Evolutionary conservation across 345 rosid genomes (phyloP).

Genomic region (Diplotaxis tenuifolia): DNA sequence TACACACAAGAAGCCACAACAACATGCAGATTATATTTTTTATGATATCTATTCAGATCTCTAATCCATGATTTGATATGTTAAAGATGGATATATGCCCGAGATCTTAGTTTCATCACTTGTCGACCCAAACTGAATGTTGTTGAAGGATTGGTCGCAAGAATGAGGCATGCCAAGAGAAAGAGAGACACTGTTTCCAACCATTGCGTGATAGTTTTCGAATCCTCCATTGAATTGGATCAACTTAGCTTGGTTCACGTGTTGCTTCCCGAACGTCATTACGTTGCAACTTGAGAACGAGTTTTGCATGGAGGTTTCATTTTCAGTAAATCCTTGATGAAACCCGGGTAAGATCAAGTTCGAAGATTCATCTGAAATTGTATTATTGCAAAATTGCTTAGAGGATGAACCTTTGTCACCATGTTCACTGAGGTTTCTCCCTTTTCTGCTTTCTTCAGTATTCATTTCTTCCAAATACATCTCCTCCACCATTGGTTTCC

Average conservation of each 20-base stretch:
- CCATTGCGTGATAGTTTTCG: conserved; percentile 36
- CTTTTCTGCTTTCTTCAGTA: conserved; percentile 37
- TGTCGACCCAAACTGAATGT: conserved; percentile 26
- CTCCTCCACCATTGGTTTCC: conserved; percentile 93
- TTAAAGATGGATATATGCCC: conserved; percentile 12
- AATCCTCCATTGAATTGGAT: conserved; percentile 47
- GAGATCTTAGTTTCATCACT: conserved; percentile 18
- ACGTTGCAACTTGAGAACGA: conserved; percentile 34
- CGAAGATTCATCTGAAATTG: conserved; percentile 13
- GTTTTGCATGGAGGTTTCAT: conserved; percentile 10
- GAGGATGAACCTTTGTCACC: conserved; percentile 44
- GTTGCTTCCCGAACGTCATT: conserved; percentile 30
- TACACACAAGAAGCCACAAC: not conserved
- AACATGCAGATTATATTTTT: not conserved
- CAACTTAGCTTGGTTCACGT: conserved; percentile 42
- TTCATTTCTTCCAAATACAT: conserved; percentile 66
- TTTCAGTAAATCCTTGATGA: conserved; percentile 12
- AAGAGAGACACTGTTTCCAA: conserved; percentile 53
- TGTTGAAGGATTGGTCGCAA: conserved; percentile 37
- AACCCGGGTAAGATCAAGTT: conserved; percentile 6
- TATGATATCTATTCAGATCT: not conserved
- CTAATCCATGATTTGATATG: conserved; percentile 25
- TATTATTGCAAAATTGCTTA: conserved; percentile 19
- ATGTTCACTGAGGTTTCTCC: conserved; percentile 26
- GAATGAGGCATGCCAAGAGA: conserved; percentile 64